These are phyloP conservation scores for Scedosporium apiospermum DNA, from an alignment of 2,329 filamentous ascomycete genomes.

Conservation along the genomic window DNA sequence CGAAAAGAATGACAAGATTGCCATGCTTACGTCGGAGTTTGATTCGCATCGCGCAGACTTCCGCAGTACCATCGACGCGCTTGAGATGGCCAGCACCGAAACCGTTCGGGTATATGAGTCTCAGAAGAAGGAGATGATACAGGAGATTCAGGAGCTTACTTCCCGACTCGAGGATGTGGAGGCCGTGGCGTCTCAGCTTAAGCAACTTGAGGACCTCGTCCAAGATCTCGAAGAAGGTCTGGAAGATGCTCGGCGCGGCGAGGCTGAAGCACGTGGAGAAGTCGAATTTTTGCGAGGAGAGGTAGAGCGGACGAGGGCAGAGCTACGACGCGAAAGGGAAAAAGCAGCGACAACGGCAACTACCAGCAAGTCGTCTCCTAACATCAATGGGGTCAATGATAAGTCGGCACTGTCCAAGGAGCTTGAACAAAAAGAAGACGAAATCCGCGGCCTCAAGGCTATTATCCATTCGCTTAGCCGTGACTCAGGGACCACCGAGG, in stretches of 20 bases:
- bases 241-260: slow-evolving; percentile 86
- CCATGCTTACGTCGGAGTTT: slow-evolving; percentile 86
- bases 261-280: slow-evolving; percentile 90
- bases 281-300: slow-evolving; percentile 93
- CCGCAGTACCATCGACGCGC: slow-evolving; percentile 88
- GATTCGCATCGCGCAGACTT: slow-evolving; percentile 93
- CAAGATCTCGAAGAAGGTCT: slow-evolving; percentile 94
- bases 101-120: slow-evolving; percentile 94
- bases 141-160: slow-evolving; percentile 74
- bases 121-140: slow-evolving; percentile 76
- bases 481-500: slow-evolving; percentile 36
- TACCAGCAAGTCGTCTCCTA: slow-evolving; percentile 26
- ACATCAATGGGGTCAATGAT: slow-evolving; percentile 29
- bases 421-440: slow-evolving; percentile 88
- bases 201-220: slow-evolving; percentile 90
- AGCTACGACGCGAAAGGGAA: slow-evolving; percentile 80
- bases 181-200: slow-evolving; percentile 80
- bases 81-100: slow-evolving; percentile 91
- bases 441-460: slow-evolving; percentile 92
- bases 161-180: slow-evolving; percentile 84
- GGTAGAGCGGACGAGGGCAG: slow-evolving; percentile 81
- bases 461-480: slow-evolving; percentile 94
- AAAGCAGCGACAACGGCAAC: slow-evolving; percentile 47
- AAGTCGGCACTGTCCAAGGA: slow-evolving; percentile 55
- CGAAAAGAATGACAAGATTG: slow-evolving; percentile 96